Conservation (phyloP, 129 eudicot species). For the Calendula officinalis region DNA sequence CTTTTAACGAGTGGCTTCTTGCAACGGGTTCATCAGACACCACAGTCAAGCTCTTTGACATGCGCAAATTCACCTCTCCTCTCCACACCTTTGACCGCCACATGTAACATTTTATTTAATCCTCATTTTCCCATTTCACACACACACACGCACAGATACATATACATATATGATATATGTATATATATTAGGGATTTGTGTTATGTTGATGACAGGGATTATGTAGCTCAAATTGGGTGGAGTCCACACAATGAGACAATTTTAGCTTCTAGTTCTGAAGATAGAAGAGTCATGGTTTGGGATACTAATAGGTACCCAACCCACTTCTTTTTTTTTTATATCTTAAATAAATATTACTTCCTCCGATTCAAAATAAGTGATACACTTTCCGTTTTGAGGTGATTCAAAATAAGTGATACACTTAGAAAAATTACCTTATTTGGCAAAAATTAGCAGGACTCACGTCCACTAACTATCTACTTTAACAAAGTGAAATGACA, state of each 20-base stretch:
- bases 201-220: slow-evolving; percentile 47
- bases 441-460: too few relatives aligned
- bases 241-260: slow-evolving; percentile 75
- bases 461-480: too few relatives aligned
- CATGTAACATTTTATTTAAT: slow-evolving; percentile 48
- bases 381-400: too few relatives aligned
- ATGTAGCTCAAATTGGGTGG: slow-evolving; percentile 87
- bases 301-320: slow-evolving; percentile 64
- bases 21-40: slow-evolving; percentile 84
- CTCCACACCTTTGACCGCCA: slow-evolving; percentile 68
- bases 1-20: slow-evolving; percentile 72
- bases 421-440: too few relatives aligned
- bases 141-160: background rate
- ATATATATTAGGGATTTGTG: background rate
- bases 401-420: too few relatives aligned
- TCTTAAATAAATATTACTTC: background rate
- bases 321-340: background rate
- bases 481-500: too few relatives aligned
- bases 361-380: too few relatives aligned
- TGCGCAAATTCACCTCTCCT: slow-evolving; percentile 51
- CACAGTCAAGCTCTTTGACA: slow-evolving; percentile 70
- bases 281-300: slow-evolving; percentile 81
- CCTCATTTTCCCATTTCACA: background rate
- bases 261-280: slow-evolving; percentile 78
- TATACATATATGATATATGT: slow-evolving; percentile 2